phyloP scores from a whole-genome alignment of 345 rosid species.

The Reutealis trisperma region DNA sequence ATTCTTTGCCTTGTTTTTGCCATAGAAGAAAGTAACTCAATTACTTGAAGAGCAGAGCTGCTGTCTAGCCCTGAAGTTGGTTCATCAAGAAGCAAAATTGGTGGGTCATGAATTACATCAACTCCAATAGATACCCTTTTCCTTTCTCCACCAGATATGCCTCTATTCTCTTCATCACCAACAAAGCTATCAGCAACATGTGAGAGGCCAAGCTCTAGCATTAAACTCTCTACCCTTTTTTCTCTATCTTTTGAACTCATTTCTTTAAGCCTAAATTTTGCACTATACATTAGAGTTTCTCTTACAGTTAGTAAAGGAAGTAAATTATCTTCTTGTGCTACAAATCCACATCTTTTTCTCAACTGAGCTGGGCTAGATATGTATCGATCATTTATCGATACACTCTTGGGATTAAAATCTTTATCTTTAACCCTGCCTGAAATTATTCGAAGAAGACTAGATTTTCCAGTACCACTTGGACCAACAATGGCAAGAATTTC shows the following conservation, averaged over 20 bases:
- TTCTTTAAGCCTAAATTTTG: conserved; percentile 67
- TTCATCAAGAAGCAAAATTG: conserved; percentile 33
- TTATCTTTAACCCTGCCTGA: conserved; percentile 65
- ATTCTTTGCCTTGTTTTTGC: conserved; percentile 27
- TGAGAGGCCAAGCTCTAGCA: conserved; percentile 68
- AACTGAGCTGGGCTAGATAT: conserved; percentile 46
- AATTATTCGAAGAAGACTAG: conserved; percentile 66
- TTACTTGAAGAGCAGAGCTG: conserved; percentile 28
- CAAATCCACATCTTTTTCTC: conserved; percentile 77
- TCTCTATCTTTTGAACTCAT: conserved; percentile 48
- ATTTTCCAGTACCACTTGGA: conserved; percentile 88
- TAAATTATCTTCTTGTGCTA: conserved; percentile 79
- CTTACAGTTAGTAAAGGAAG: conserved; percentile 81
- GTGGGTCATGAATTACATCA: conserved; percentile 31
- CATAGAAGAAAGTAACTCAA: conserved; percentile 29
- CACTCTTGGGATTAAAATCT: conserved; percentile 49
- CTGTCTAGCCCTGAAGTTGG: conserved; percentile 37
- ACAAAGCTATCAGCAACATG: conserved; percentile 34
- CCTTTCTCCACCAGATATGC: conserved; percentile 36
- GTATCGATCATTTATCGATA: conserved; percentile 42
- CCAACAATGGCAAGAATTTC: conserved; percentile 79
- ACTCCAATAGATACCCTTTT: conserved; percentile 37
- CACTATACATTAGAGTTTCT: conserved; percentile 79
- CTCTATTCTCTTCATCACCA: conserved; percentile 34
- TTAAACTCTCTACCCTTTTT: conserved; percentile 64